Conservation (phyloP, 768 basidiomycete species). For the Boletus bicolor region DNA sequence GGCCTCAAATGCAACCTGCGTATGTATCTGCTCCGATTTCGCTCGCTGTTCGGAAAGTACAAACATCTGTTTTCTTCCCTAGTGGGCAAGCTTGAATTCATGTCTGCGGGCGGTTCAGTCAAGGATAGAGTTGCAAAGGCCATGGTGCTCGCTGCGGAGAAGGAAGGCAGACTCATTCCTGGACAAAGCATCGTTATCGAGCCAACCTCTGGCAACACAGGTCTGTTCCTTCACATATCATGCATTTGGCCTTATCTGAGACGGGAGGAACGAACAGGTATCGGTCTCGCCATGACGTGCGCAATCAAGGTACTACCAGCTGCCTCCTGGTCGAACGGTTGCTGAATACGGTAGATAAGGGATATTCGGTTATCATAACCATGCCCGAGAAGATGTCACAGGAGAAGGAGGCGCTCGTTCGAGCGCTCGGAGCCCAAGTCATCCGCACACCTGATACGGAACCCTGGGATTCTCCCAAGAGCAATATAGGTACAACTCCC, state of each 20-base stretch:
- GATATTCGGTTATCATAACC: conserved; percentile 86
- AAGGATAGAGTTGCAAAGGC: conserved; percentile 96
- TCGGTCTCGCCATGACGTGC: conserved; percentile 89
- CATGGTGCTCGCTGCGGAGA: conserved; percentile 95
- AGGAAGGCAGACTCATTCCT: conserved; percentile 77
- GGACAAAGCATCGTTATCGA: conserved; percentile 93
- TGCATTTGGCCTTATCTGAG: background rate
- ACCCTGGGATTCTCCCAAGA: conserved; percentile 84
- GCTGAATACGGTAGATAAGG: conserved; percentile 86
- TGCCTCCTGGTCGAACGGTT: conserved; percentile 26
- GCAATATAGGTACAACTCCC: conserved; percentile 79
- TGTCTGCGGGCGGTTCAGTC: conserved; percentile 89
- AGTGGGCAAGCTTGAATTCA: conserved; percentile 91
- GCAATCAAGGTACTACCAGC: conserved; percentile 76
- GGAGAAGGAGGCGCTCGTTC: conserved; percentile 91
- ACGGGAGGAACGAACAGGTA: conserved; percentile 46
- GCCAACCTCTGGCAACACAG: conserved; percentile 95
- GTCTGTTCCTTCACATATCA: conserved; percentile 39
- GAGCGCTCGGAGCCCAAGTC: conserved; percentile 91
- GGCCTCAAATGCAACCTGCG: conserved; percentile 87
- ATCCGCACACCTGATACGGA: conserved; percentile 91
- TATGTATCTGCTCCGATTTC: conserved; percentile 39
- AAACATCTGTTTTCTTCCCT: background rate
- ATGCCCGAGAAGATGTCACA: conserved; percentile 95
- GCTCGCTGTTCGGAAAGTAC: background rate